Percentiles rank a stretch among this genome's conserved stretches.
Evolutionary conservation across 2,329 filamentous ascomycete species (phyloP).

Genomic region (Clonostachys solani): DNA sequence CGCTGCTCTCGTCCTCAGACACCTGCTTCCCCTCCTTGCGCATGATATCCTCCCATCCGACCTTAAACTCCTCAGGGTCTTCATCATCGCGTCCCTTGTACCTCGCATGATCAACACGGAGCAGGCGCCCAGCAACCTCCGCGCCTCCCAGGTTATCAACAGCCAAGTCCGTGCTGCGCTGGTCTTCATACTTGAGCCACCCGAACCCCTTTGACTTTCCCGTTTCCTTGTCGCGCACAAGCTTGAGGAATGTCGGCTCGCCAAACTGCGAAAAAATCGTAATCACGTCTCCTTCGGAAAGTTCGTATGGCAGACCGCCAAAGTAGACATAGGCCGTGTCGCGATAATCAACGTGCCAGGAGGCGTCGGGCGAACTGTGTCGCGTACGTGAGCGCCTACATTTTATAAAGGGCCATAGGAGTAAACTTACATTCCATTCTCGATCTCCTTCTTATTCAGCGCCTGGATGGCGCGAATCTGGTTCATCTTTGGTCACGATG

Average conservation of each 20-base stretch:
- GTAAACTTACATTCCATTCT: slow-evolving; percentile 68
- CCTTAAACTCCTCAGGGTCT: slow-evolving; percentile 52
- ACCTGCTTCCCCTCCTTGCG: slow-evolving; percentile 41
- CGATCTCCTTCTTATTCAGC: slow-evolving; percentile 92
- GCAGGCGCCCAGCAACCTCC: slow-evolving; percentile 71
- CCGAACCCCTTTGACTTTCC: slow-evolving; percentile 93
- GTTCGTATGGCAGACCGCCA: slow-evolving; percentile 85
- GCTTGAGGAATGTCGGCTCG: slow-evolving; percentile 88
- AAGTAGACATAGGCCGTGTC: slow-evolving; percentile 97
- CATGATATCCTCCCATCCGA: slow-evolving; percentile 57
- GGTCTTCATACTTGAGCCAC: slow-evolving; percentile 97
- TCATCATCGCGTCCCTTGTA: slow-evolving; percentile 87
- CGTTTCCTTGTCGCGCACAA: slow-evolving; percentile 91
- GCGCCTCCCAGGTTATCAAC: slow-evolving; percentile 94
- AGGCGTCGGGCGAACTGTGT: slow-evolving; percentile 71
- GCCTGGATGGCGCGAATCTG: slow-evolving; percentile 87
- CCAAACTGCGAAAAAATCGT: slow-evolving; percentile 97
- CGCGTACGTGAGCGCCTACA: neutral
- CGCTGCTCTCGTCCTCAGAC: slow-evolving; percentile 39
- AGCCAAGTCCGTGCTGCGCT: slow-evolving; percentile 89
- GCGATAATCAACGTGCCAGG: slow-evolving; percentile 96
- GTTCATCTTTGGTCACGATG: slow-evolving; percentile 62
- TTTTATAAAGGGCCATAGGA: neutral
- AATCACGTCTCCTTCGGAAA: slow-evolving; percentile 92
- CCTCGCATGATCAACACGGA: slow-evolving; percentile 87